Percentiles rank a stretch among this genome's conserved stretches.
These are phyloP conservation scores for Penicillium dipodomyicola DNA, from an alignment of 495 filamentous ascomycete species.

Conservation along the genomic window DNA sequence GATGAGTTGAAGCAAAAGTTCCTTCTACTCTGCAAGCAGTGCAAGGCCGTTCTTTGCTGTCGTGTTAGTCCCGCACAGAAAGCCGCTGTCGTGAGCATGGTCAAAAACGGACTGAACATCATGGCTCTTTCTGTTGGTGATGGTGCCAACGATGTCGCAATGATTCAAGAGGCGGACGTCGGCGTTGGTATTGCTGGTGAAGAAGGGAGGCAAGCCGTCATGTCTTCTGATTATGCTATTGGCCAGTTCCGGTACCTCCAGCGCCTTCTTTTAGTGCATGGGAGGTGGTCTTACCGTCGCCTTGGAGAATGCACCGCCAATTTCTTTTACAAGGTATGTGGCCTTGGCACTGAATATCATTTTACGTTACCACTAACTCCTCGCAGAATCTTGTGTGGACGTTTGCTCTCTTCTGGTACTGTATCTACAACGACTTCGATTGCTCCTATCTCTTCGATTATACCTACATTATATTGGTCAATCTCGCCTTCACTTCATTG, in stretches of 20 bases:
- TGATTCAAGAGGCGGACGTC: conserved; percentile 99
- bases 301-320: conserved; percentile 93
- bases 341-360: not conserved
- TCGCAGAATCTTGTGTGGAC: conserved; percentile 93
- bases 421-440: conserved; percentile 93
- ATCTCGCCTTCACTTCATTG: conserved; percentile 94
- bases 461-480: conserved; percentile 94
- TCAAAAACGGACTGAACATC: conserved; percentile 90
- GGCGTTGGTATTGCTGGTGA: conserved; percentile 98
- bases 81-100: conserved; percentile 94
- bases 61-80: conserved; percentile 97
- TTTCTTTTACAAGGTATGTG: conserved; percentile 93
- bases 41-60: conserved; percentile 95
- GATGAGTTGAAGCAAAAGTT: conserved; percentile 86
- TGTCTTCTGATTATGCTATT: conserved; percentile 98
- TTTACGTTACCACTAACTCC: conserved; percentile 15
- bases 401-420: conserved; percentile 96
- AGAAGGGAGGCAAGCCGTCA: conserved; percentile 94
- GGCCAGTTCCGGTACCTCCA: conserved; percentile 96
- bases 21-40: conserved; percentile 93
- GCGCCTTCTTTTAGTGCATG: conserved; percentile 89
- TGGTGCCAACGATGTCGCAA: conserved; percentile 98
- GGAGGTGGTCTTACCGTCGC: conserved; percentile 92
- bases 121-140: conserved; percentile 97
- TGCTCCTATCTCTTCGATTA: conserved; percentile 96